A percentile compares a stretch with the other conserved stretches of the same genome.
Evolutionary conservation across 192 early-diverging fungal genomes (phyloP).

Genomic region (Backusella tuberculispora): DNA sequence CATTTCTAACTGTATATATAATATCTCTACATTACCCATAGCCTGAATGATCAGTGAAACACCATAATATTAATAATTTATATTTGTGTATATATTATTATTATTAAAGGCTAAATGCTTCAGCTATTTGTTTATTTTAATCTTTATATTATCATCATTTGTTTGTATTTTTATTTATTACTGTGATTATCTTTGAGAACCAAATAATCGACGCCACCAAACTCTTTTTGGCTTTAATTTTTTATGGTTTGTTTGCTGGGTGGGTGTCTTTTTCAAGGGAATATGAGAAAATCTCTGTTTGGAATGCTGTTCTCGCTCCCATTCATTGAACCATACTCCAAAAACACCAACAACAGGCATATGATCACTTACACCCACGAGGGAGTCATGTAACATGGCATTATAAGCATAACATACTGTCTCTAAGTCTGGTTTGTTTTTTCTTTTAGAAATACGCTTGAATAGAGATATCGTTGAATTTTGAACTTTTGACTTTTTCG

Average conservation of each 20-base stretch:
- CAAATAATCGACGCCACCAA: slow-evolving; percentile 11
- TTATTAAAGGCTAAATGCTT: neutral
- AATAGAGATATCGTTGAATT: neutral
- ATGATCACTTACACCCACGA: slow-evolving; percentile 52
- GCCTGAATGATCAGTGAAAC: neutral
- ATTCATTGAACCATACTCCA: slow-evolving; percentile 47
- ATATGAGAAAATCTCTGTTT: neutral
- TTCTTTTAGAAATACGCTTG: neutral
- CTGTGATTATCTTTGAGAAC: slow-evolving; percentile 1
- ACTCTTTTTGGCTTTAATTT: neutral
- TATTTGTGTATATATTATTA: neutral
- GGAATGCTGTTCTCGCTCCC: neutral
- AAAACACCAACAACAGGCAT: slow-evolving; percentile 54
- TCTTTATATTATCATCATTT: neutral
- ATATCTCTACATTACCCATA: neutral
- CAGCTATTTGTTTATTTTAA: slow-evolving; percentile 4
- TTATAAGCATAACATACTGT: slow-evolving; percentile 31
- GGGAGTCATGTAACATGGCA: slow-evolving; percentile 37
- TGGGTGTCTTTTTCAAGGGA: neutral
- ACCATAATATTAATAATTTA: neutral
- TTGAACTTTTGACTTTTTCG: neutral
- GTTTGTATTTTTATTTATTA: neutral
- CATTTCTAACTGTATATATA: neutral
- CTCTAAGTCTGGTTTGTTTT: neutral
- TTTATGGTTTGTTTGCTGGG: neutral